Conservation (phyloP, 1,284 basidiomycete species). For the Rhodotorula sp. region DNA sequence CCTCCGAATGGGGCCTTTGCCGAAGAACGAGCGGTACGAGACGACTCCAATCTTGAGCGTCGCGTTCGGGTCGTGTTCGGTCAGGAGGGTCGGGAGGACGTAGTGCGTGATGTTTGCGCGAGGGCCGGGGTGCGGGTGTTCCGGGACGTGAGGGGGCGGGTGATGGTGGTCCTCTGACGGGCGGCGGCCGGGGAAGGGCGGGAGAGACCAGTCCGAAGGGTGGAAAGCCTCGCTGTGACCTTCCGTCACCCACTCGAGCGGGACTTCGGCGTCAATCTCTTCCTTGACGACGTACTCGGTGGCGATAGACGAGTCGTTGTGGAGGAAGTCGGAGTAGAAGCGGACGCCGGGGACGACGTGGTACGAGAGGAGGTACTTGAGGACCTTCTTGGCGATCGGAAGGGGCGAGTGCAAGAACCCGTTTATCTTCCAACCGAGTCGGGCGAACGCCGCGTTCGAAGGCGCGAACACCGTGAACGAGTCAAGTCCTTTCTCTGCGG, state of each 20-base stretch:
- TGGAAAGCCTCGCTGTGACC: not conserved
- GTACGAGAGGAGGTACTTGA: slow-evolving; percentile 42
- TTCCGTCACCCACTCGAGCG: slow-evolving; percentile 7
- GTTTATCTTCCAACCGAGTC: slow-evolving; percentile 5
- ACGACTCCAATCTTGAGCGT: slow-evolving; percentile 42
- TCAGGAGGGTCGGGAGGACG: slow-evolving; percentile 42
- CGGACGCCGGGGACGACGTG: slow-evolving; percentile 43
- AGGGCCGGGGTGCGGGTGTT: slow-evolving; percentile 29
- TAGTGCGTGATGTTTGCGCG: slow-evolving; percentile 41
- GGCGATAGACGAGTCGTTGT: slow-evolving; percentile 27
- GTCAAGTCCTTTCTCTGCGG: slow-evolving; percentile 26
- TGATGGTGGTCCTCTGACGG: not conserved
- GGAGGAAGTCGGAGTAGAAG: slow-evolving; percentile 43
- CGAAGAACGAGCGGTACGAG: slow-evolving; percentile 34
- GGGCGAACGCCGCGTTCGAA: slow-evolving; percentile 36
- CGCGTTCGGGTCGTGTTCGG: slow-evolving; percentile 38
- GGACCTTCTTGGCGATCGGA: slow-evolving; percentile 33
- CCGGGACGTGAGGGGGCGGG: slow-evolving; percentile 21
- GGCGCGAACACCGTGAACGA: slow-evolving; percentile 43
- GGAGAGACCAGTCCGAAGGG: not conserved
- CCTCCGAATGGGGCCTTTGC: slow-evolving; percentile 37
- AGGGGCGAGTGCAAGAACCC: slow-evolving; percentile 45
- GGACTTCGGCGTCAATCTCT: slow-evolving; percentile 20
- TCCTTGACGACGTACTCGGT: not conserved
- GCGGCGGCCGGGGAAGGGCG: not conserved